phyloP scores from a whole-genome alignment of 768 basidiomycete genomes.

The Leccinum ochraceum region DNA sequence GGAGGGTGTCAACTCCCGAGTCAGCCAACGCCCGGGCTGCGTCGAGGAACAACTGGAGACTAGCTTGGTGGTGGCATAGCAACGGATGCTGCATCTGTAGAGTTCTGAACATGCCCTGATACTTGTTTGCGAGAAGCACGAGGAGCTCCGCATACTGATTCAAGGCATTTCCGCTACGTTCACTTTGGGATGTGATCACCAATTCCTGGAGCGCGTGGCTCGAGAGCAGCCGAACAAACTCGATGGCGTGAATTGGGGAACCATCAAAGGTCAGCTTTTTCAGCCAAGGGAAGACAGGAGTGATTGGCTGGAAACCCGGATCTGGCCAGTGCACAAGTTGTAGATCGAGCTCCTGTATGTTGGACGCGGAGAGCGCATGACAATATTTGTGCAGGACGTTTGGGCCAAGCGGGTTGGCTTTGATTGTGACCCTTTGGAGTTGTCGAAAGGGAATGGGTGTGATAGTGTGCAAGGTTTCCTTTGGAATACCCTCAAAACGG shows the following conservation, averaged over 20 bases:
- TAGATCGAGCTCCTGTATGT: slow-evolving; percentile 24
- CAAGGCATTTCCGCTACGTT: slow-evolving; percentile 11
- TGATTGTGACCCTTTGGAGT: slow-evolving; percentile 23
- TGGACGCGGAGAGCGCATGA: slow-evolving; percentile 22
- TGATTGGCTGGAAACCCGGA: slow-evolving; percentile 14
- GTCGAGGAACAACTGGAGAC: slow-evolving; percentile 17
- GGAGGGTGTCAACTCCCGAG: slow-evolving; percentile 15
- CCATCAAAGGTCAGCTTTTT: slow-evolving; percentile 24
- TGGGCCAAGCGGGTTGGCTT: slow-evolving; percentile 23
- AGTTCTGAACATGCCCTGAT: slow-evolving; percentile 20
- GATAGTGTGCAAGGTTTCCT: slow-evolving; percentile 16
- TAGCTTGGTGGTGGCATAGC: slow-evolving; percentile 15
- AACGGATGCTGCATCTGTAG: slow-evolving; percentile 22
- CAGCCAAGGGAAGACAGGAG: slow-evolving; percentile 25
- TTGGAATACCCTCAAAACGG: slow-evolving; percentile 28
- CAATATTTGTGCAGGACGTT: slow-evolving; percentile 29
- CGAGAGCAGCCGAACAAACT: slow-evolving; percentile 23
- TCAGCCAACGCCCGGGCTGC: slow-evolving; percentile 18
- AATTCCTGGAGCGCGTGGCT: slow-evolving; percentile 21
- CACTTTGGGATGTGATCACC: slow-evolving; percentile 18
- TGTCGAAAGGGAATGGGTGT: slow-evolving; percentile 20
- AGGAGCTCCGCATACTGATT: slow-evolving; percentile 20
- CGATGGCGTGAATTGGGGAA: slow-evolving; percentile 20
- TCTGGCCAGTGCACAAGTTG: slow-evolving; percentile 28
- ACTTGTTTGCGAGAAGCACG: slow-evolving; percentile 25